These are phyloP conservation scores for Plantago elongata DNA, from an alignment of 257 asterid genomes.

Conservation along the genomic window DNA sequence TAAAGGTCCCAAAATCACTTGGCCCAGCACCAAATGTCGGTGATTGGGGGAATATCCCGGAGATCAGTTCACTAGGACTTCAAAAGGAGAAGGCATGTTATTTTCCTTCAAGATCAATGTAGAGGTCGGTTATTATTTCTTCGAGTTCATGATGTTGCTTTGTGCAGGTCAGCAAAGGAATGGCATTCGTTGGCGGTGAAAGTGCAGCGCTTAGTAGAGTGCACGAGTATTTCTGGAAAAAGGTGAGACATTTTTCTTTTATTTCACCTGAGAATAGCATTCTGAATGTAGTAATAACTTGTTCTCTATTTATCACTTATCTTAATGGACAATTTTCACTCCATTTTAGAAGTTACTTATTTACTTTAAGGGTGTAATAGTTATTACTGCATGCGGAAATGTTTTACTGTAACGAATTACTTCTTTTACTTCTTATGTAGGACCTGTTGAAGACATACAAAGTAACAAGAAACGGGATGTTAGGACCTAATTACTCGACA, in stretches of 20 bases:
- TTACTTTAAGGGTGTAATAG: too few species aligned
- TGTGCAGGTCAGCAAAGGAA: constrained; percentile 69
- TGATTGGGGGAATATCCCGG: constrained; percentile 89
- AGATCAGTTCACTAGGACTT: constrained; percentile 56
- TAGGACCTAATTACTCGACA: constrained; percentile 90
- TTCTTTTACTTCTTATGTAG: constrained; percentile 29
- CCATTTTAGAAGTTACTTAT: too few species aligned
- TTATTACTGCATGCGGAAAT: not conserved
- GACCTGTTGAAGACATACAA: constrained; percentile 67
- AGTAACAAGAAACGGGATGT: constrained; percentile 90
- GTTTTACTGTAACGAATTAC: not conserved
- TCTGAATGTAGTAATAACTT: not conserved
- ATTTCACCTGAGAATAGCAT: not conserved
- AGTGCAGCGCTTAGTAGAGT: constrained; percentile 79
- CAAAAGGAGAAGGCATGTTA: constrained; percentile 49
- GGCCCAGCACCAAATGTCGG: constrained; percentile 65
- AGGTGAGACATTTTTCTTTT: constrained; percentile 36
- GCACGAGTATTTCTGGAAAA: constrained; percentile 89
- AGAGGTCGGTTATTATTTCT: constrained; percentile 9
- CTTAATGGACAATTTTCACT: too few species aligned
- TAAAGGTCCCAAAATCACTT: constrained; percentile 57
- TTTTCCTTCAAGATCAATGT: constrained; percentile 11
- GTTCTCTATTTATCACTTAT: too few species aligned
- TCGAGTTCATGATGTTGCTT: not conserved
- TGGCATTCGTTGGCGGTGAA: constrained; percentile 88